These are phyloP conservation scores for Saturnispora saitoi DNA, from an alignment of 805 yeast species.

Conservation along the genomic window DNA sequence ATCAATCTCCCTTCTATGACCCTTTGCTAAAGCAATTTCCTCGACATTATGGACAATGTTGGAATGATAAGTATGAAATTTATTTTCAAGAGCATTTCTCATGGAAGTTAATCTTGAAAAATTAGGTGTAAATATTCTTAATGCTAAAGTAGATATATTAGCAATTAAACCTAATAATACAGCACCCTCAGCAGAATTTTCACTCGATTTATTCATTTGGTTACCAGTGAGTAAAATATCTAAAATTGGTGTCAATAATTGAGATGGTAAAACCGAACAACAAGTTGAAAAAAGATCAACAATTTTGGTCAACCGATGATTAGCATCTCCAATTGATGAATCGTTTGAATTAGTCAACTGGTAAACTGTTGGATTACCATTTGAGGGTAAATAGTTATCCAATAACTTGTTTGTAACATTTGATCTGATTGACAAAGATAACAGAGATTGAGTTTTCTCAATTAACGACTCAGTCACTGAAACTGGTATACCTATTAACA, in stretches of 20 bases:
- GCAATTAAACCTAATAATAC: slow-evolving; percentile 71
- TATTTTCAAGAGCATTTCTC: slow-evolving; percentile 75
- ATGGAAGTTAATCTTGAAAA: slow-evolving; percentile 73
- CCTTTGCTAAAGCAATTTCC: slow-evolving; percentile 79
- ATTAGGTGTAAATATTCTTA: slow-evolving; percentile 79
- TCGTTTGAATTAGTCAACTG: slow-evolving; percentile 45
- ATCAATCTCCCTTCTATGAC: slow-evolving; percentile 72
- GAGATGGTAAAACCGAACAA: slow-evolving; percentile 69
- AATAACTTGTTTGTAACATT: slow-evolving; percentile 58
- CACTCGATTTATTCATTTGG: slow-evolving; percentile 56
- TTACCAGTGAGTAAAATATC: slow-evolving; percentile 76
- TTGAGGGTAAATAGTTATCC: slow-evolving; percentile 63
- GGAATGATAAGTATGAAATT: slow-evolving; percentile 74
- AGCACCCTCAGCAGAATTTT: slow-evolving; percentile 72
- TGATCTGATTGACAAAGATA: slow-evolving; percentile 51
- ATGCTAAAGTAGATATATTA: slow-evolving; percentile 65
- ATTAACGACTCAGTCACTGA: slow-evolving; percentile 68
- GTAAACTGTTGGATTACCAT: slow-evolving; percentile 63
- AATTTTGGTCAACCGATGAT: slow-evolving; percentile 77
- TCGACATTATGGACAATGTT: slow-evolving; percentile 72
- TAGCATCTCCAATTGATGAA: slow-evolving; percentile 53
- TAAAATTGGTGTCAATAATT: slow-evolving; percentile 71
- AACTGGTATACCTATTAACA: slow-evolving; percentile 80
- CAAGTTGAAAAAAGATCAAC: slow-evolving; percentile 65
- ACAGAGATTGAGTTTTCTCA: slow-evolving; percentile 47